Evolutionary conservation across 345 rosid species (phyloP).

Genomic region (Euphorbia lathyris): DNA sequence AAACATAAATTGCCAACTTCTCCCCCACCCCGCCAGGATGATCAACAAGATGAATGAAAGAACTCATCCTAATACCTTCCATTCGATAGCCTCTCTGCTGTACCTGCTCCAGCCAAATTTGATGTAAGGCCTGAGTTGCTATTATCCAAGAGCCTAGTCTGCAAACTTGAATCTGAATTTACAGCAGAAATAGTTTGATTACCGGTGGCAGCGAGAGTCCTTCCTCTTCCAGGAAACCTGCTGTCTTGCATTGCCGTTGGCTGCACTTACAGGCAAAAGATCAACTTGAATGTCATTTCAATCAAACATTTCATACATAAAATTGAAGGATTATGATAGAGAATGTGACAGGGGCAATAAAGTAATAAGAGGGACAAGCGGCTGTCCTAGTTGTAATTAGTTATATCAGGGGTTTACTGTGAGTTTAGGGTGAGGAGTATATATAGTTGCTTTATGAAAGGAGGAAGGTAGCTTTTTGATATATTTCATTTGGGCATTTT

Average conservation of each 20-base stretch:
- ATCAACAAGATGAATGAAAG: constrained; percentile 7
- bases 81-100: constrained; percentile 36
- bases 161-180: constrained; percentile 67
- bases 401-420: too few species aligned
- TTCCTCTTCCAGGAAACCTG: constrained; percentile 82
- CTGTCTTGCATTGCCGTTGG: constrained; percentile 44
- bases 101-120: constrained; percentile 30
- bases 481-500: too few species aligned
- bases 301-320: background rate
- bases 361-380: too few species aligned
- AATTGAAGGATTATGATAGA: constrained; percentile 5
- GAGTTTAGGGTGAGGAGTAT: too few species aligned
- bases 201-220: constrained; percentile 56
- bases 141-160: constrained; percentile 74
- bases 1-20: background rate
- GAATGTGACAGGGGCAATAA: too few species aligned
- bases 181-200: constrained; percentile 38
- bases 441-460: too few species aligned
- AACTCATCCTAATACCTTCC: constrained; percentile 47
- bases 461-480: background rate
- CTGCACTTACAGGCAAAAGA: constrained; percentile 35
- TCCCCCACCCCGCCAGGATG: too few species aligned
- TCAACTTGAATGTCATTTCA: constrained; percentile 3
- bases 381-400: too few species aligned
- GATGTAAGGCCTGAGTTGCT: constrained; percentile 37